Evolutionary conservation across 2,329 filamentous ascomycete species (phyloP).

Genomic region (Sclerotinia nivalis): DNA sequence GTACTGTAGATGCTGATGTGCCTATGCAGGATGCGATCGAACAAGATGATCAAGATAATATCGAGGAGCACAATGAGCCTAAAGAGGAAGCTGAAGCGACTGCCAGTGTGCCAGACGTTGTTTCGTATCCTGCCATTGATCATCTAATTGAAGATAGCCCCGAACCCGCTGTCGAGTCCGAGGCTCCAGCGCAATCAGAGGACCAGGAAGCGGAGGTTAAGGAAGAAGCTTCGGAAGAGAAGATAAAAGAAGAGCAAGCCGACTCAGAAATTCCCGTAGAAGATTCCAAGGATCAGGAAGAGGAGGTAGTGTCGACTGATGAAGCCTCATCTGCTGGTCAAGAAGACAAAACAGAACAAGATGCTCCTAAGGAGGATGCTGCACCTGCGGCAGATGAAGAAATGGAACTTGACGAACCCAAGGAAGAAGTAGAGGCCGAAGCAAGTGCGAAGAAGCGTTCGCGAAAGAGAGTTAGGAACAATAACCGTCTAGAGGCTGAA

Average conservation of each 20-base stretch:
- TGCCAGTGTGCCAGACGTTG: not conserved
- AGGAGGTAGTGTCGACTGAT: not conserved
- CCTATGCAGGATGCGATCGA: conserved; percentile 12
- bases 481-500: conserved; percentile 29
- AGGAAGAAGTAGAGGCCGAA: conserved; percentile 6
- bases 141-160: conserved; percentile 4
- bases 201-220: not conserved
- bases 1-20: not conserved
- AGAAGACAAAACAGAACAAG: not conserved
- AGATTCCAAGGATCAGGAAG: not conserved
- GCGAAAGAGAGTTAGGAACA: conserved; percentile 33
- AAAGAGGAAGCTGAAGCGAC: not conserved
- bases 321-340: not conserved
- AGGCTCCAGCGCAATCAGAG: conserved; percentile 2
- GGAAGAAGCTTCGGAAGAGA: not conserved
- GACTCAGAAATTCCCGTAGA: not conserved
- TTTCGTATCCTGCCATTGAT: conserved; percentile 12
- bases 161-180: not conserved
- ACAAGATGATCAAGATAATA: not conserved
- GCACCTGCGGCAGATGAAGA: not conserved
- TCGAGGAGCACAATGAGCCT: not conserved
- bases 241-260: not conserved
- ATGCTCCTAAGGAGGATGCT: not conserved
- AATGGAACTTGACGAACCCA: conserved; percentile 14
- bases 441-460: conserved; percentile 26